Conservation (phyloP, 495 filamentous ascomycete genomes). For the Baudoinia panamericana region DNA sequence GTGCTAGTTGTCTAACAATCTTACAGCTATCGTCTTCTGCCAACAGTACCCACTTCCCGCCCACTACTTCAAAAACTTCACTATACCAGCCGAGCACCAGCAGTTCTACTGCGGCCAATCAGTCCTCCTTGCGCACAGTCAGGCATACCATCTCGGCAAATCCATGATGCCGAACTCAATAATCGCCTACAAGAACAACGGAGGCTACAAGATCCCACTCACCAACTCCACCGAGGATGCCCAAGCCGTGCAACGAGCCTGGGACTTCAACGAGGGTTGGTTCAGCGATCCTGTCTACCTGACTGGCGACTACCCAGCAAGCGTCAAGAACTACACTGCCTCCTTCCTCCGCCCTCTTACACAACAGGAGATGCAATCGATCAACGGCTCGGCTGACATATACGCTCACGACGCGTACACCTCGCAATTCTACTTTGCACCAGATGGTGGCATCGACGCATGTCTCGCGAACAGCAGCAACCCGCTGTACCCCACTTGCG, state of each 20-base stretch:
- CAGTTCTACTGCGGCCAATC: slow-evolving; percentile 29
- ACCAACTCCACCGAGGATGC: slow-evolving; percentile 22
- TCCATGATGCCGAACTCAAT: slow-evolving; percentile 25
- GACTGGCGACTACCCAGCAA: slow-evolving; percentile 23
- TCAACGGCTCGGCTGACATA: slow-evolving; percentile 24
- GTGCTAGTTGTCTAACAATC: neutral
- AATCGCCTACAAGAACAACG: slow-evolving; percentile 31
- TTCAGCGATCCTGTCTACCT: slow-evolving; percentile 25
- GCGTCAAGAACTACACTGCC: slow-evolving; percentile 21
- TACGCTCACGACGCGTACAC: slow-evolving; percentile 30
- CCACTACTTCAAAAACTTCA: slow-evolving; percentile 27
- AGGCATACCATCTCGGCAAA: slow-evolving; percentile 30
- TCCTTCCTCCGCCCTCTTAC: slow-evolving; percentile 24
- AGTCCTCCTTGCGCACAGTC: slow-evolving; percentile 27
- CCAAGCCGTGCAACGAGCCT: slow-evolving; percentile 21
- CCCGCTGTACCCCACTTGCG: slow-evolving; percentile 22
- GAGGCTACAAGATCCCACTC: slow-evolving; percentile 28
- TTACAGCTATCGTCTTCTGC: slow-evolving; percentile 24
- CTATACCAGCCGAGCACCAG: slow-evolving; percentile 26
- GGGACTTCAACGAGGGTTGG: slow-evolving; percentile 29
- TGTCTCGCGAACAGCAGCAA: slow-evolving; percentile 21
- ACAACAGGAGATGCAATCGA: slow-evolving; percentile 19
- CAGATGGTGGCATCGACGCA: slow-evolving; percentile 22
- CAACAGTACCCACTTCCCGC: slow-evolving; percentile 26
- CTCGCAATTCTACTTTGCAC: slow-evolving; percentile 24